Evolutionary conservation across 768 basidiomycete species (phyloP).

Genomic region (Tephrocybe sp.): DNA sequence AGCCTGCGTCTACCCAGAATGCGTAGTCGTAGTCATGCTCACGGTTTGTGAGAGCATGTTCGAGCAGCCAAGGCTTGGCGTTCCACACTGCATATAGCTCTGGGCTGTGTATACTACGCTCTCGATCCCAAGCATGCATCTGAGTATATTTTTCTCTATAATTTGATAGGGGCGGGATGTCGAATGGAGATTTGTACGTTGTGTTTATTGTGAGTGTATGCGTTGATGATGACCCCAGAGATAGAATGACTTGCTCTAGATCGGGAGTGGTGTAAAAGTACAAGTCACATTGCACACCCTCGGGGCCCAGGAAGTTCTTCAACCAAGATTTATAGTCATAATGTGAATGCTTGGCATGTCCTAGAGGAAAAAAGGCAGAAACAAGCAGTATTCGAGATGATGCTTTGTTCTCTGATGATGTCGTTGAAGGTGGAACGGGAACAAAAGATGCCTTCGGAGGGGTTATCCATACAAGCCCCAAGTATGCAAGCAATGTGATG

Average conservation of each 20-base stretch:
- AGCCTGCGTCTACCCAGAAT: constrained; percentile 59
- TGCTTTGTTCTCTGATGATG: too few relatives aligned
- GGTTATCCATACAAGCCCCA: not conserved
- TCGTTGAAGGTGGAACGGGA: too few relatives aligned
- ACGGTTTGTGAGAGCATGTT: constrained; percentile 33
- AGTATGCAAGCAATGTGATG: not conserved
- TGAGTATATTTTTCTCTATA: constrained; percentile 32
- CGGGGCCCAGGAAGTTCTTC: constrained; percentile 36
- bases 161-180: constrained; percentile 41
- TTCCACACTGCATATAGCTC: constrained; percentile 57
- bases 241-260: constrained; percentile 29
- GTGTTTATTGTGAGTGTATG: constrained; percentile 14
- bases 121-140: constrained; percentile 46
- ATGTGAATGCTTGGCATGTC: constrained; percentile 46
- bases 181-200: constrained; percentile 41
- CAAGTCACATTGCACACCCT: constrained; percentile 39
- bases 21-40: constrained; percentile 41
- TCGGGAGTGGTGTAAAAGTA: constrained; percentile 52
- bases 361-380: constrained; percentile 51
- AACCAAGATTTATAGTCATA: constrained; percentile 47
- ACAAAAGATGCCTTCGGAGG: not conserved
- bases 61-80: constrained; percentile 49
- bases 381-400: constrained; percentile 44
- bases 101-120: constrained; percentile 38
- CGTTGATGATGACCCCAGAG: not conserved